Evolutionary conservation across 2,329 filamentous ascomycete species (phyloP), one percentile per base, ranked within the genome.

Genomic region (Cladosporium sp.): DNA sequence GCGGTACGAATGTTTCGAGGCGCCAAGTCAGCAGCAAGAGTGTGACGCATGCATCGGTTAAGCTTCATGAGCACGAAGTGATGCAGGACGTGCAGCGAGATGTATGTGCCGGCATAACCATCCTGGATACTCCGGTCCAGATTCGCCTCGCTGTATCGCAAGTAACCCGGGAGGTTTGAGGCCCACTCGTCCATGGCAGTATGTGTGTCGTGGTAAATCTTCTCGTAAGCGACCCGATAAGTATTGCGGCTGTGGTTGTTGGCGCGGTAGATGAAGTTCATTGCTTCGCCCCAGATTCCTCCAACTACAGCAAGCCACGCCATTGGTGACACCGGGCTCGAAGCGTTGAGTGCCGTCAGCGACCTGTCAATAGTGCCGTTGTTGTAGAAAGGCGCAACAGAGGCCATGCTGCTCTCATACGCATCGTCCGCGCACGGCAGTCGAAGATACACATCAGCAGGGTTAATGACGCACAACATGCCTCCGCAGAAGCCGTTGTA

Each of bases 51-150:
- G 70, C 89, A 85, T 46, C 90, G 84, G 70, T 89, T 88, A 32
- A 91, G 79, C 69, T 88, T 87, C 76, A 91, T 84, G 70, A 87
- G 77, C 0, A 87, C 83, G 56, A 86, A 83, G 73, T 89, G 84
- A 73, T 89, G 89, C n/a, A 91, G 78, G 30, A 89, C 79, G 74
- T 91, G 89, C 75, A 90, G 84, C 1, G 84, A 85, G 63, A 90
- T 77, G 72, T 88, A 89, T 0, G 83, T 82, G 5, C 87, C 87
- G 1, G 84, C 79, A 69, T 84, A 85, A 28, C 84, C 83, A 32
- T 79, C 77, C 16, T 81, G 77, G 7, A 86, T 81, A 49, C 84
- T 85, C 32, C 80, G 79, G 53, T 86, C 82, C 16, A 91, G 78
- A 65, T 89, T 91, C 63, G 82, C 77, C 4, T 81, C 74, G 3